Conservation (phyloP, 176 grass and related monocot species). For the Hordeum vulgare region MorexV3_pseudomolecules_assembly NC_058524.1:488875496-488875995, state of each 20-base stretch:
- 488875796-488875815: constrained; percentile 35
- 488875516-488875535: constrained; percentile 45
- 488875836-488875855: constrained; percentile 31
- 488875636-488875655: constrained; percentile 45
- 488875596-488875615: constrained; percentile 8
- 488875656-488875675: constrained; percentile 27
- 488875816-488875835: not conserved
- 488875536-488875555: constrained; percentile 29
- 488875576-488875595: not conserved
- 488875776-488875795: not conserved
- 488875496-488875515: constrained; percentile 28
- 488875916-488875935: constrained; percentile 27
- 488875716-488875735: not conserved
- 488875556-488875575: constrained; percentile 23
- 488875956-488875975: constrained; percentile 4
- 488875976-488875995: not conserved
- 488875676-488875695: constrained; percentile 30
- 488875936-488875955: constrained; percentile 40
- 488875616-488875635: constrained; percentile 25
- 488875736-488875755: not conserved
- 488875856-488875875: constrained; percentile 42
- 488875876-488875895: constrained; percentile 30
- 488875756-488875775: not conserved
- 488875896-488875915: constrained; percentile 13
- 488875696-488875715: constrained; percentile 25